Conservation (phyloP, 495 filamentous ascomycete species). For the Aspergillus panamensis region DNA sequence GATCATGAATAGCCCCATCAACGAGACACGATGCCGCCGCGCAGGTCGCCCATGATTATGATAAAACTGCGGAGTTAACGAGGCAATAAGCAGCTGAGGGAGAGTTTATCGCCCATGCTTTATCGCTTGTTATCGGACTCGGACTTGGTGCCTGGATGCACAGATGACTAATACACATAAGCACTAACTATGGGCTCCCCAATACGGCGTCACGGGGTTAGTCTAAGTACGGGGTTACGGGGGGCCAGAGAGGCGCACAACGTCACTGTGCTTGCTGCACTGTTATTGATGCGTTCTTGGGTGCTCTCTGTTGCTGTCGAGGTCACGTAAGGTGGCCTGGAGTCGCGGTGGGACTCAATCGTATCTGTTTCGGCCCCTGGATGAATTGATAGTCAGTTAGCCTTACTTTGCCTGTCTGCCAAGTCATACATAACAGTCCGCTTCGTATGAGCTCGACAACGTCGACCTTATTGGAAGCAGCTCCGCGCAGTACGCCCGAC, state of each 20-base stretch:
- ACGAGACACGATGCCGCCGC: background rate
- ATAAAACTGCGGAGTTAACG: background rate
- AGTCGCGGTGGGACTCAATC: slow-evolving; percentile 7
- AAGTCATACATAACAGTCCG: background rate
- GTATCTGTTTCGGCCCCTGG: background rate
- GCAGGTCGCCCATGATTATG: background rate
- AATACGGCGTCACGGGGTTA: background rate
- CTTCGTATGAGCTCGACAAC: slow-evolving; percentile 25
- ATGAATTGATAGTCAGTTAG: background rate
- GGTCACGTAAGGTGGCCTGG: slow-evolving; percentile 3
- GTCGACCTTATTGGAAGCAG: slow-evolving; percentile 33
- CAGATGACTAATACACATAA: slow-evolving; percentile 4
- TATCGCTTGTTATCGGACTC: slow-evolving; percentile 1
- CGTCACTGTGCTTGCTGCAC: background rate
- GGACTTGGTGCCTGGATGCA: background rate
- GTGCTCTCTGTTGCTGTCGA: background rate
- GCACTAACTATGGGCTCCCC: background rate
- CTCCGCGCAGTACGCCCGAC: slow-evolving; percentile 20
- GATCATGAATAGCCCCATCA: background rate
- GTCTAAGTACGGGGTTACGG: slow-evolving; percentile 7
- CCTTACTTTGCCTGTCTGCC: background rate
- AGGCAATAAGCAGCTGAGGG: background rate
- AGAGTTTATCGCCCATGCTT: background rate
- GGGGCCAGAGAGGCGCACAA: slow-evolving; percentile 4
- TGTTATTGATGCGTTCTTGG: background rate